These are phyloP conservation scores for Citrullus colocynthis DNA, from an alignment of 306 rosid species.

Conservation along the genomic window DNA sequence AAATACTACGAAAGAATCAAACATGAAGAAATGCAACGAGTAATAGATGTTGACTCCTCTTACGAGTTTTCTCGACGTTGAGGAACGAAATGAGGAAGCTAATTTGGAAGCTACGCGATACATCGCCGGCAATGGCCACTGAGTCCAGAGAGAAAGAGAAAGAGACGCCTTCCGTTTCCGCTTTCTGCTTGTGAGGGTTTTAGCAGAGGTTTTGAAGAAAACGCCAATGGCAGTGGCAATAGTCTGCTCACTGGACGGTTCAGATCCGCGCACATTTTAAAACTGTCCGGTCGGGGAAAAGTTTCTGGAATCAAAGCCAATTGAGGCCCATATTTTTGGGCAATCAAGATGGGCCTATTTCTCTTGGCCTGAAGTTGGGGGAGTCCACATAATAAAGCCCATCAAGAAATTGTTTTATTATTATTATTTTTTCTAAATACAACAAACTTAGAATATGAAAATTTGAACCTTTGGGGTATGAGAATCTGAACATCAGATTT, in stretches of 20 bases:
- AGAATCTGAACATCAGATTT: too few species aligned
- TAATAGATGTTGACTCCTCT: background rate
- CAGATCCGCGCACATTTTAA: background rate
- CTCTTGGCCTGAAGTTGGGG: background rate
- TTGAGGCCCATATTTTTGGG: background rate
- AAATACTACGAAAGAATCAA: background rate
- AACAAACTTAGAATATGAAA: too few species aligned
- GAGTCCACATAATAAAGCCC: background rate
- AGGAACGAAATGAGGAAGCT: constrained; percentile 56
- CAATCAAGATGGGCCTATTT: background rate
- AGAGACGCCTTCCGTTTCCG: background rate
- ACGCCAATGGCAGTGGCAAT: constrained; percentile 1
- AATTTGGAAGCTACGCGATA: constrained; percentile 55
- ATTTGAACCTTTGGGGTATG: too few species aligned
- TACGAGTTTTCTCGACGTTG: constrained; percentile 47
- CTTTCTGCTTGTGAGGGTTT: constrained; percentile 19
- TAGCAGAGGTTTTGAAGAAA: constrained; percentile 6
- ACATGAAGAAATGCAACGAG: background rate
- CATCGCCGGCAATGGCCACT: constrained; percentile 24
- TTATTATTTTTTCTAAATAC: too few species aligned
- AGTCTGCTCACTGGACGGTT: background rate
- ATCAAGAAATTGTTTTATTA: background rate
- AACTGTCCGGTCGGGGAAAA: background rate
- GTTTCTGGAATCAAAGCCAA: background rate
- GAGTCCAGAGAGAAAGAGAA: background rate